Conservation (phyloP, 2,329 filamentous ascomycete species). For the Hymenoscyphus albidus region DNA sequence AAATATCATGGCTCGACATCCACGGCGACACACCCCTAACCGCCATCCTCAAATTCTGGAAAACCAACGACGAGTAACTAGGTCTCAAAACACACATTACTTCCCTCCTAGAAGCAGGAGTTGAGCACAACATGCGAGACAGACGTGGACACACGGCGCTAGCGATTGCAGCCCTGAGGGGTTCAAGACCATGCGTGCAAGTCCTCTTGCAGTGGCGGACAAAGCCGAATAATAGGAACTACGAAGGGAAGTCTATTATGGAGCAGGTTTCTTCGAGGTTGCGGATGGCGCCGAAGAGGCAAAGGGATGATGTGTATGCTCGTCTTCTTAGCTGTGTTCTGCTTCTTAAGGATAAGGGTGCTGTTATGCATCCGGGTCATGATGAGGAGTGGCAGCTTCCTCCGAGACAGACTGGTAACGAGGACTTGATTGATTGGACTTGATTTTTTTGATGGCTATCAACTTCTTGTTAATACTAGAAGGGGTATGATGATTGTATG, state of each 20-base stretch:
- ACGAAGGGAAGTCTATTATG: constrained; percentile 1
- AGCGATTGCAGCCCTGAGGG: neutral
- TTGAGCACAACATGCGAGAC: neutral
- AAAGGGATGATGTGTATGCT: neutral
- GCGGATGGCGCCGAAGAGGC: neutral
- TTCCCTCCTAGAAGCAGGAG: neutral
- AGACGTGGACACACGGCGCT: constrained; percentile 1
- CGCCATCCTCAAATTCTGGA: neutral
- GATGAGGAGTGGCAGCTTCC: neutral
- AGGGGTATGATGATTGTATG: neutral
- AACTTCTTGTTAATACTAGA: neutral
- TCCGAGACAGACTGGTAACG: neutral
- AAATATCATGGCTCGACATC: constrained; percentile 1
- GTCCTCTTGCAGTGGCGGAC: neutral
- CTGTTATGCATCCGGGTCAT: neutral
- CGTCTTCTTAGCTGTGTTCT: neutral
- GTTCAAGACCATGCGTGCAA: neutral
- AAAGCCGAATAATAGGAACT: constrained; percentile 1
- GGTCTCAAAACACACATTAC: neutral
- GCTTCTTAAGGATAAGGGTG: neutral
- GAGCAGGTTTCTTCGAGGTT: neutral
- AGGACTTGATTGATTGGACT: neutral
- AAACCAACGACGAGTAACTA: neutral
- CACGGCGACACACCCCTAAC: constrained; percentile 1
- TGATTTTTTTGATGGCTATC: neutral